Base-by-base conservation (phyloP, 2,329 filamentous ascomycete species). In the Pseudogymnoascus sp. region DNA sequence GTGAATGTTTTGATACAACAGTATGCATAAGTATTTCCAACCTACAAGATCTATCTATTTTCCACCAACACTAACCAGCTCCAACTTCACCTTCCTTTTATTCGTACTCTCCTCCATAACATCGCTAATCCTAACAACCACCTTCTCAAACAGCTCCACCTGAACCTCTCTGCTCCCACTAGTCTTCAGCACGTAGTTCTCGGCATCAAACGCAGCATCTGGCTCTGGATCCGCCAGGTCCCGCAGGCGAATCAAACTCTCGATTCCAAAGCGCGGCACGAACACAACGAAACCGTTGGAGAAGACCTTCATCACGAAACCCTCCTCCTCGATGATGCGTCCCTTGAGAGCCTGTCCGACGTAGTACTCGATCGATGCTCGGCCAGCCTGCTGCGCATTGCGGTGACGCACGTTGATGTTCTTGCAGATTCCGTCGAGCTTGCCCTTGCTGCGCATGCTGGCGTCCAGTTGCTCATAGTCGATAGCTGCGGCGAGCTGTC, bases 341-440 rank as follows among this genome's bases (percentile, higher is more conserved):
- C 84, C 91, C 78, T 94, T 94, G 62, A 99, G 86, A 11, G 93
- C 92, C 77, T 99, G 94, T 0, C 94, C 94, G 58, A 99, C 94
- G 73, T 97, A 99, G 78, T 97, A 99, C 69, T 96, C 92, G 66
- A 99, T 92, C 69, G 89, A 94, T 25, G 94, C 93, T 64, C 94
- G 87, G 36, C 93, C 93, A 2, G 94, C 94, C 77, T 96, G 88
- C 76, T 99, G 94, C 33, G 94, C 94, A 75, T 99, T 99, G 72
- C 94, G 91, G 75, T 99, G 94, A 6, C 94, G 88, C 63, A 94
- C 87, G 75, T 99, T 99, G 83, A 99, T 97, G 78, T 99, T 99
- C 76, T 92, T 92, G 83, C 94, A 97, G 23, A 99, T 91, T 63
- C 87, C 90, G 75, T 97, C 92, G 62, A 99, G 86, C 69, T 92